Evolutionary conservation across 805 yeast species (phyloP).

Genomic region (Wickerhamiella cacticola): DNA sequence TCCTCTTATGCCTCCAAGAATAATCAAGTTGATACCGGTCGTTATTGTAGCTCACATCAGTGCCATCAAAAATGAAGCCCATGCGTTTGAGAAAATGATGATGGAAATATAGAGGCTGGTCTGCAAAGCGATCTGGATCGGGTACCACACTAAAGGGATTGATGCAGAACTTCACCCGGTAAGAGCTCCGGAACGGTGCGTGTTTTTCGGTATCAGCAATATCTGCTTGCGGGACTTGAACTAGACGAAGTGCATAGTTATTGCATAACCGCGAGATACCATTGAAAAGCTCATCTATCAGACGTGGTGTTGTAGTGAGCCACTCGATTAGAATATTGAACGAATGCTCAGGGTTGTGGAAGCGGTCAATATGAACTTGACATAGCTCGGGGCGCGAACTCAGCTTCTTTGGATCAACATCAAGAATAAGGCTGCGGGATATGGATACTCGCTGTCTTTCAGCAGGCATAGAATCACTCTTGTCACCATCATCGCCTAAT

Average conservation of each 20-base stretch:
- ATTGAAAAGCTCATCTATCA: constrained; percentile 65
- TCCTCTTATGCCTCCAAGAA: constrained; percentile 69
- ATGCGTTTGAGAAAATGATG: constrained; percentile 53
- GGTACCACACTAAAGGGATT: constrained; percentile 59
- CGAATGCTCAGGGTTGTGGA: constrained; percentile 90
- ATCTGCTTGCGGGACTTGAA: constrained; percentile 88
- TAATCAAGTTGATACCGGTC: constrained; percentile 53
- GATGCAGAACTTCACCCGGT: constrained; percentile 50
- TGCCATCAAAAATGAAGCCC: constrained; percentile 62
- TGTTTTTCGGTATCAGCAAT: constrained; percentile 58
- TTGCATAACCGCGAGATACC: constrained; percentile 77
- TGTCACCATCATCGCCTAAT: neutral
- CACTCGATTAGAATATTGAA: constrained; percentile 86
- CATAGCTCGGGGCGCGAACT: constrained; percentile 70
- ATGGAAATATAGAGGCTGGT: constrained; percentile 44
- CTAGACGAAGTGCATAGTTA: constrained; percentile 64
- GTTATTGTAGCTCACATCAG: constrained; percentile 41
- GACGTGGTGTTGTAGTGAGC: constrained; percentile 78
- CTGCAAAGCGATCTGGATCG: constrained; percentile 17
- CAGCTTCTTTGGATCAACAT: constrained; percentile 59
- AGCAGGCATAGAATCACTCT: neutral
- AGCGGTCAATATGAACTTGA: constrained; percentile 77
- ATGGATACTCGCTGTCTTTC: constrained; percentile 36
- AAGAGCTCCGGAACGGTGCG: constrained; percentile 83
- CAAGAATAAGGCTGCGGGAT: constrained; percentile 53